Percentiles rank a stretch among this genome's conserved stretches.
Conservation (phyloP, 2,329 filamentous ascomycete species). For the Ilyonectria robusta region DNA sequence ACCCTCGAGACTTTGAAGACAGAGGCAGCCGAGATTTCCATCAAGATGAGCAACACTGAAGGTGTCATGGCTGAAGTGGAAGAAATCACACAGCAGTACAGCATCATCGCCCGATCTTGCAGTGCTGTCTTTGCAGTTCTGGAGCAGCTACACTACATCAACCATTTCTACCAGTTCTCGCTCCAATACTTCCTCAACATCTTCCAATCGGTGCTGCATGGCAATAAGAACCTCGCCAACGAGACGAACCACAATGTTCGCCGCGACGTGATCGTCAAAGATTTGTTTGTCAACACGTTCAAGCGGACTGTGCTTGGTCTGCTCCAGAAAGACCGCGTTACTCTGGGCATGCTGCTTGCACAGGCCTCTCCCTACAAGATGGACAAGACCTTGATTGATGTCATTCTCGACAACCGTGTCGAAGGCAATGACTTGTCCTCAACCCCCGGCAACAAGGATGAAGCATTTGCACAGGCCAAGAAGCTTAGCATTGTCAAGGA, state of each 20-base stretch:
- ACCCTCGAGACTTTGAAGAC: conserved; percentile 98
- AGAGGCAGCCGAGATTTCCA: conserved; percentile 94
- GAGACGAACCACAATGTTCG: conserved; percentile 83
- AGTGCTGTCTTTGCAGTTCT: conserved; percentile 97
- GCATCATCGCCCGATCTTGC: conserved; percentile 92
- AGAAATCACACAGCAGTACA: conserved; percentile 94
- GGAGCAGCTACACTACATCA: conserved; percentile 97
- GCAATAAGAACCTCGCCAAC: conserved; percentile 79
- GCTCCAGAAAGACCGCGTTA: conserved; percentile 94
- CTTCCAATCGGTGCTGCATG: conserved; percentile 90
- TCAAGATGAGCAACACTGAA: conserved; percentile 96
- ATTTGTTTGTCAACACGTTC: conserved; percentile 92
- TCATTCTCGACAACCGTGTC: conserved; percentile 83
- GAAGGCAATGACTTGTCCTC: conserved; percentile 85
- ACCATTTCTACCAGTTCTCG: conserved; percentile 99
- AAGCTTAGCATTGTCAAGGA: conserved; percentile 82
- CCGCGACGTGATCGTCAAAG: conserved; percentile 90
- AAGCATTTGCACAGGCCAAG: conserved; percentile 77
- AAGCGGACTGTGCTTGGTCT: conserved; percentile 94
- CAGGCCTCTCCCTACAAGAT: conserved; percentile 97
- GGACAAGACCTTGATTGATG: conserved; percentile 90
- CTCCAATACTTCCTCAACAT: conserved; percentile 98
- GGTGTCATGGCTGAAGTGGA: conserved; percentile 99
- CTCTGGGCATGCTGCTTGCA: conserved; percentile 92
- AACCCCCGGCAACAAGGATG: conserved; percentile 72